Conservation (phyloP, 2,329 filamentous ascomycete genomes). For the Fusarium lyarnte region DNA sequence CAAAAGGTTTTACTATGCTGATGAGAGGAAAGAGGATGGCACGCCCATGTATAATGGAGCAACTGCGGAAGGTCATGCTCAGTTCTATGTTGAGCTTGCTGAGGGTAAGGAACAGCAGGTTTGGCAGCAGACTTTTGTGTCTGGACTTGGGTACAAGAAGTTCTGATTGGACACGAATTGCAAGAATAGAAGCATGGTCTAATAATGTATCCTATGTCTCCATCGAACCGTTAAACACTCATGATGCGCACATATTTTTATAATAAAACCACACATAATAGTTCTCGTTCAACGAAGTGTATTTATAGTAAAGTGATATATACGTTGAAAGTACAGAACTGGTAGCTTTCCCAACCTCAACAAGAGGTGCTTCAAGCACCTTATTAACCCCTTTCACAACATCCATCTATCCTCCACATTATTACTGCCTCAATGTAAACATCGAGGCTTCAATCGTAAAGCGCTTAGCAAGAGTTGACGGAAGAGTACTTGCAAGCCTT, state of each 20-base stretch:
- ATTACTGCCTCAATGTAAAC: neutral
- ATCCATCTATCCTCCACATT: neutral
- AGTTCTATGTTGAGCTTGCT: slow-evolving; percentile 9
- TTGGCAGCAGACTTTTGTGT: slow-evolving; percentile 23
- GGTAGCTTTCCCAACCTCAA: neutral
- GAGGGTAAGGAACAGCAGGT: neutral
- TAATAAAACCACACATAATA: too few species aligned
- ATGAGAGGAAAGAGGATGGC: slow-evolving; percentile 15
- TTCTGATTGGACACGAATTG: neutral
- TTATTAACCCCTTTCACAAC: neutral
- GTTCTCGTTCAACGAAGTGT: slow-evolving; percentile 9
- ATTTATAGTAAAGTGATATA: slow-evolving; percentile 6
- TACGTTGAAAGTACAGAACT: neutral
- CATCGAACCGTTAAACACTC: too few species aligned
- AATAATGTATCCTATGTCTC: too few species aligned
- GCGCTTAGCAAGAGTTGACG: slow-evolving; percentile 34
- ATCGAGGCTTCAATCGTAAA: neutral
- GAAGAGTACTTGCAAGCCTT: slow-evolving; percentile 36
- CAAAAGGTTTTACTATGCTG: slow-evolving; percentile 14
- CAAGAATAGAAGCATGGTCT: neutral
- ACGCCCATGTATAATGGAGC: neutral
- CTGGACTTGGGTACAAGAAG: slow-evolving; percentile 7
- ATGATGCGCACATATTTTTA: too few species aligned
- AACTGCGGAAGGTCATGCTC: neutral
- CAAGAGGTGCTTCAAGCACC: neutral